Evolutionary conservation across 1,284 basidiomycete genomes (phyloP).

Genomic region (Apiotrichum porosum): DNA sequence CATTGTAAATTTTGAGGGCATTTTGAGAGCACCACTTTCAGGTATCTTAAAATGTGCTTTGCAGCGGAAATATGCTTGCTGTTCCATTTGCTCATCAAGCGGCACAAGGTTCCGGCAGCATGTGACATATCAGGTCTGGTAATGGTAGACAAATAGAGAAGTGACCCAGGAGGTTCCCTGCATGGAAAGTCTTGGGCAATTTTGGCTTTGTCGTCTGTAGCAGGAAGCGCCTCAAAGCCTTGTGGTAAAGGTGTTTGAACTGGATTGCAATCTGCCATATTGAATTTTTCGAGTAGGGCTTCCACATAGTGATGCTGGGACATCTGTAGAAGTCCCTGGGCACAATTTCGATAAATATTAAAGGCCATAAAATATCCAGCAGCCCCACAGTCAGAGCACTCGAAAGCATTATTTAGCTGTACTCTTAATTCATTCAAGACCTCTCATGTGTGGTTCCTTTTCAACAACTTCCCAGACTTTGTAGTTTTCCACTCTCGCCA

Average conservation of each 20-base stretch:
- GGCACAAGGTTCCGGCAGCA: too few relatives aligned
- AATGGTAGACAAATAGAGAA: too few relatives aligned
- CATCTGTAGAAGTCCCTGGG: constrained; percentile 2
- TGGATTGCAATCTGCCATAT: constrained; percentile 17
- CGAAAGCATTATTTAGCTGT: constrained; percentile 24
- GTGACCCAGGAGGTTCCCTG: too few relatives aligned
- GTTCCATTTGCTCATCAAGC: too few relatives aligned
- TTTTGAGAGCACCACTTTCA: too few relatives aligned
- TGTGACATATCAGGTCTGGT: too few relatives aligned
- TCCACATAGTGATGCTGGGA: constrained; percentile 22
- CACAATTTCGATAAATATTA: background rate
- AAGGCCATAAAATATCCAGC: constrained; percentile 23
- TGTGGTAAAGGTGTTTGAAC: constrained; percentile 13
- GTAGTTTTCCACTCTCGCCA: constrained; percentile 23
- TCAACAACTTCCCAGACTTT: constrained; percentile 12
- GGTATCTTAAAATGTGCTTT: too few relatives aligned
- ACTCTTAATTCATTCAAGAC: constrained; percentile 18
- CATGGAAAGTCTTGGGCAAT: too few relatives aligned
- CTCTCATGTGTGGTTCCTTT: background rate
- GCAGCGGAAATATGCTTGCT: too few relatives aligned
- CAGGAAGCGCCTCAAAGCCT: constrained; percentile 2
- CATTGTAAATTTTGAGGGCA: too few relatives aligned
- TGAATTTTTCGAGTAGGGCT: constrained; percentile 20
- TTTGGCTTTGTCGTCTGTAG: constrained; percentile 14
- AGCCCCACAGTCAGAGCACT: constrained; percentile 19